A percentile compares a stretch with the other conserved stretches of the same genome.
These are phyloP conservation scores for Aspergillus pseudonomiae DNA, from an alignment of 2,329 filamentous ascomycete species.

Conservation along the genomic window DNA sequence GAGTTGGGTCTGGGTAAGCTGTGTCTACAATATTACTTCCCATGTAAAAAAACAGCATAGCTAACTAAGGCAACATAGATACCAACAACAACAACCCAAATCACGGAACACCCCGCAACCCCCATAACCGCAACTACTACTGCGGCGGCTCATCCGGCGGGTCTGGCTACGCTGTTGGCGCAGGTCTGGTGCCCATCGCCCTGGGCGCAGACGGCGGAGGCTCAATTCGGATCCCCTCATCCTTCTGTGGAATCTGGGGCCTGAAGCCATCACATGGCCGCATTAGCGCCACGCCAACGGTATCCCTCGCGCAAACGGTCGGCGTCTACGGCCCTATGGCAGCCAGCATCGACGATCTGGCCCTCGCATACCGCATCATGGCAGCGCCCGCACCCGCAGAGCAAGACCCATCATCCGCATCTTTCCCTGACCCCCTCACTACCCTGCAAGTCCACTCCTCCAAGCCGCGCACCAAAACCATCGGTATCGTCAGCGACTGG, in stretches of 20 bases:
- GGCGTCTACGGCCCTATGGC: constrained; percentile 76
- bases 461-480: constrained; percentile 47
- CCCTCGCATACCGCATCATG: constrained; percentile 80
- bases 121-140: constrained; percentile 75
- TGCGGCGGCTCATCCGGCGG: constrained; percentile 81
- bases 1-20: constrained; percentile 69
- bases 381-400: constrained; percentile 66
- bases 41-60: neutral
- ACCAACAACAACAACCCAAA: constrained; percentile 81
- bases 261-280: constrained; percentile 79
- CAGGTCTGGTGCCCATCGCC: constrained; percentile 71
- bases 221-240: constrained; percentile 71
- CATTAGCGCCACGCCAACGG: constrained; percentile 61
- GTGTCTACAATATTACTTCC: neutral
- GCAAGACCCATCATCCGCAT: constrained; percentile 59
- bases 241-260: constrained; percentile 79
- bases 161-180: constrained; percentile 69
- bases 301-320: constrained; percentile 62
- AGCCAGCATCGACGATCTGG: constrained; percentile 74
- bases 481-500: constrained; percentile 73
- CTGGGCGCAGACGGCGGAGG: constrained; percentile 78
- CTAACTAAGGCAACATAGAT: constrained; percentile 47
- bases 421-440: constrained; percentile 59
- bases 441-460: constrained; percentile 49
- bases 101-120: constrained; percentile 76